Conservation (phyloP, 257 asterid genomes). For the Solanum appendiculatum region DNA sequence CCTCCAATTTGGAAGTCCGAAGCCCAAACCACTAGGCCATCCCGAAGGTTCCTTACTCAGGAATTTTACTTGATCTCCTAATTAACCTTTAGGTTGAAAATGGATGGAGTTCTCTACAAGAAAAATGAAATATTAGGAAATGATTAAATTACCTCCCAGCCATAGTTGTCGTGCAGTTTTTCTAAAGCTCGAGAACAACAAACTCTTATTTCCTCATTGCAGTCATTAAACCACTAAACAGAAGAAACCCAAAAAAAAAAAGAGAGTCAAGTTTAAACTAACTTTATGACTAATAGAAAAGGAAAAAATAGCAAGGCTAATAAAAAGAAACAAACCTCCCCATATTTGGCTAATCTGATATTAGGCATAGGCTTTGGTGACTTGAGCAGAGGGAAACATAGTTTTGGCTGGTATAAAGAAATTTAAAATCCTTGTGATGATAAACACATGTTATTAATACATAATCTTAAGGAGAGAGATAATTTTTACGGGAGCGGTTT, state of each 20-base stretch:
- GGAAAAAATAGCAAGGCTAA: neutral
- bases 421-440: neutral
- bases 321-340: constrained; percentile 37
- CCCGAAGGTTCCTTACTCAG: too few species aligned
- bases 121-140: neutral
- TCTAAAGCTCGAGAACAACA: constrained; percentile 59
- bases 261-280: too few species aligned
- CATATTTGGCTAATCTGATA: constrained; percentile 65
- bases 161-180: constrained; percentile 41
- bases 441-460: neutral
- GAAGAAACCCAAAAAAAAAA: neutral
- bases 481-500: constrained; percentile 20
- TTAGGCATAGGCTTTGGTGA: constrained; percentile 26
- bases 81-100: too few species aligned
- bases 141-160: constrained; percentile 58
- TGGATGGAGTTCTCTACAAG: neutral
- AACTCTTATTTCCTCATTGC: constrained; percentile 50
- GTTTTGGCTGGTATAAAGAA: constrained; percentile 35
- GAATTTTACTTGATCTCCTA: too few species aligned
- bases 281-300: neutral
- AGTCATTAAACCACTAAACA: constrained; percentile 85
- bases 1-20: too few species aligned
- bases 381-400: constrained; percentile 52
- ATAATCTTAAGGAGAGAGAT: neutral
- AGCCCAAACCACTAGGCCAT: too few species aligned